Conservation (phyloP, 2,329 filamentous ascomycete genomes). For the Nothopassalora personata region DNA sequence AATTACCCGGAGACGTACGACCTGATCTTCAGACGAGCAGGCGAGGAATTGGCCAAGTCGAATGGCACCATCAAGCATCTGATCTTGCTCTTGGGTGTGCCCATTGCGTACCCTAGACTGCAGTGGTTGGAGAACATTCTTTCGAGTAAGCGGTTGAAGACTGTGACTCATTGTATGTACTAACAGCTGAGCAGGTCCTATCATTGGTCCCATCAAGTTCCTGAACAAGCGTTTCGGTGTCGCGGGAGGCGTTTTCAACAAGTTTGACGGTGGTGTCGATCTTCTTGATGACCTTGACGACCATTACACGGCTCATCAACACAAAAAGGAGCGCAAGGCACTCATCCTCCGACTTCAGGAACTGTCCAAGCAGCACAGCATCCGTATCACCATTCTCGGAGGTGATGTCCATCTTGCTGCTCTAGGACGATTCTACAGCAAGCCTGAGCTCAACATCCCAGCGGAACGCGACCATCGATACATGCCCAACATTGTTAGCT, state of each 20-base stretch:
- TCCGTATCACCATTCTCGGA: slow-evolving; percentile 58
- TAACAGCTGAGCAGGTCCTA: slow-evolving; percentile 40
- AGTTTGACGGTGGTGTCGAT: slow-evolving; percentile 75
- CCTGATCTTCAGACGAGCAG: slow-evolving; percentile 53
- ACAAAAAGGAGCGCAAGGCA: slow-evolving; percentile 79
- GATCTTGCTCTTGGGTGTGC: slow-evolving; percentile 61
- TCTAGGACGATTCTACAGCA: slow-evolving; percentile 60
- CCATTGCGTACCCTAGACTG: slow-evolving; percentile 66
- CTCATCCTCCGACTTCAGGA: slow-evolving; percentile 62
- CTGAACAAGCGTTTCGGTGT: slow-evolving; percentile 86
- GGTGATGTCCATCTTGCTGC: slow-evolving; percentile 62
- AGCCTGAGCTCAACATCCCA: slow-evolving; percentile 52
- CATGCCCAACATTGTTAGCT: slow-evolving; percentile 60
- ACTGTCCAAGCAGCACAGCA: slow-evolving; percentile 50
- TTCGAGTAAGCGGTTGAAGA: slow-evolving; percentile 6
- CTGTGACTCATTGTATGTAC: not conserved
- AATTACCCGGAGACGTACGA: slow-evolving; percentile 70
- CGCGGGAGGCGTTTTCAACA: slow-evolving; percentile 81
- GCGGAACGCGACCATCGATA: slow-evolving; percentile 57
- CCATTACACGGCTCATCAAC: slow-evolving; percentile 81
- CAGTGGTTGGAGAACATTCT: slow-evolving; percentile 97
- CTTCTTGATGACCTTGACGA: slow-evolving; percentile 61
- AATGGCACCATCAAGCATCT: slow-evolving; percentile 58
- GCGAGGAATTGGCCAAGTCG: slow-evolving; percentile 45
- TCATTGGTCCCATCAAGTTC: slow-evolving; percentile 84